Evolutionary conservation across 305 asterid genomes (phyloP).

Genomic region (Nicotiana rustica): DNA sequence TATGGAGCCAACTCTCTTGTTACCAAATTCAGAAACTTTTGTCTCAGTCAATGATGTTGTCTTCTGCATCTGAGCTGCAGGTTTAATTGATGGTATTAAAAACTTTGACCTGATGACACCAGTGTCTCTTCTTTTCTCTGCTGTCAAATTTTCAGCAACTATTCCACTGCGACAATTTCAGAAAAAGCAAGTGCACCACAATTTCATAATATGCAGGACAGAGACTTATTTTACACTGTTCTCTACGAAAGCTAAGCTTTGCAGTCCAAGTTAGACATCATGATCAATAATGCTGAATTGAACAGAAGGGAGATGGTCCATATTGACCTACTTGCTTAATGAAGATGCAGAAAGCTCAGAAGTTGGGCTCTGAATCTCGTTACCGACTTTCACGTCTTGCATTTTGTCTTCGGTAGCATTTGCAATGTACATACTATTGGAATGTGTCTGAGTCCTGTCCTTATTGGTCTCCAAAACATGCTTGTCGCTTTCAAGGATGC

Average conservation of each 20-base stretch:
- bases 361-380: conserved; percentile 45
- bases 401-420: conserved; percentile 37
- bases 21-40: conserved; percentile 46
- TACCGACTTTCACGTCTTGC: conserved; percentile 38
- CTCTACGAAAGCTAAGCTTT: not conserved
- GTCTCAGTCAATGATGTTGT: conserved; percentile 45
- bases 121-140: conserved; percentile 54
- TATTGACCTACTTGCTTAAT: conserved; percentile 49
- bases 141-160: conserved; percentile 42
- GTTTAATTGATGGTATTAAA: conserved; percentile 52
- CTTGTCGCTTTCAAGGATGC: conserved; percentile 30
- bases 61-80: conserved; percentile 47
- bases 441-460: conserved; percentile 45
- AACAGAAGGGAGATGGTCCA: conserved; percentile 33
- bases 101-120: conserved; percentile 51
- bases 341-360: conserved; percentile 40
- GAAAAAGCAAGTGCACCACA: conserved; percentile 37
- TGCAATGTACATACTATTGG: conserved; percentile 37
- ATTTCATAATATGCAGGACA: conserved; percentile 3
- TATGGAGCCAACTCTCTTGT: conserved; percentile 46
- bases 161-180: conserved; percentile 49
- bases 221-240: conserved; percentile 6
- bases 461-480: conserved; percentile 37
- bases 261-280: conserved; percentile 24
- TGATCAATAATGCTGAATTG: conserved; percentile 25